Base-by-base conservation (phyloP, 148 eudicot species). In the Suaeda aralocaspica region DNA sequence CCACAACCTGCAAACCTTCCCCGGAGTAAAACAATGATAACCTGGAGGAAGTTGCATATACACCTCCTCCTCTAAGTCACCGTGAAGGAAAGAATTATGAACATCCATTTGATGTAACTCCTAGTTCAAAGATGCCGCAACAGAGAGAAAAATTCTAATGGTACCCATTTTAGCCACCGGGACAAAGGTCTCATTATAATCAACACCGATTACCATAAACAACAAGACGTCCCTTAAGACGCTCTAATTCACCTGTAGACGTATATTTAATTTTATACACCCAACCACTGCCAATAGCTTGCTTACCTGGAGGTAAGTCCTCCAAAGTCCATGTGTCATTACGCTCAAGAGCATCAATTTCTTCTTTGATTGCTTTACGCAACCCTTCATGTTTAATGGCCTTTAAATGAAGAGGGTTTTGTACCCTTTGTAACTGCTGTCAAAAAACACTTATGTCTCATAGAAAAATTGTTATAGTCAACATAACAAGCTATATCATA, bases 181-280 rank as follows among this genome's bases (percentile, higher is more conserved):
- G n/a, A n/a, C n/a, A n/a, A n/a, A n/a, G n/a, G n/a, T n/a, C n/a
- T 44, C 48, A 9, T 4, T 44, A 44, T 44, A 44, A 44, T 44
- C 48, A 44, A 44, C 48, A 44, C 48, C 6, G 48, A 44, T 44
- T 44, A 15, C 48, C 48, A 44, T 3, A 15, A 11, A 44, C 48
- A 44, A 44, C 48, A 13, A 60, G 64, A 0, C 44, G 39, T 13
- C 41, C 39, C 19, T 49, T 49, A 49, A 49, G 53, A 15, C 22
- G 21, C 21, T 49, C 53, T 19, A 49, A n/a, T 49, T 13, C 22
- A 60, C 19, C 64, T n/a, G 11, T 60, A n/a, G 24, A 6, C 6
- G 41, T 60, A 36, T 60, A 60, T 31, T 60, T 60, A 19, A 60
- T 60, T 31, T 31, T 60, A 33, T 60, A 60, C 5, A 60, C 42